A percentile compares a stretch with the other conserved stretches of the same genome.
phyloP scores from a whole-genome alignment of 495 filamentous ascomycete genomes.

The Jackrogersella multiformis region DNA sequence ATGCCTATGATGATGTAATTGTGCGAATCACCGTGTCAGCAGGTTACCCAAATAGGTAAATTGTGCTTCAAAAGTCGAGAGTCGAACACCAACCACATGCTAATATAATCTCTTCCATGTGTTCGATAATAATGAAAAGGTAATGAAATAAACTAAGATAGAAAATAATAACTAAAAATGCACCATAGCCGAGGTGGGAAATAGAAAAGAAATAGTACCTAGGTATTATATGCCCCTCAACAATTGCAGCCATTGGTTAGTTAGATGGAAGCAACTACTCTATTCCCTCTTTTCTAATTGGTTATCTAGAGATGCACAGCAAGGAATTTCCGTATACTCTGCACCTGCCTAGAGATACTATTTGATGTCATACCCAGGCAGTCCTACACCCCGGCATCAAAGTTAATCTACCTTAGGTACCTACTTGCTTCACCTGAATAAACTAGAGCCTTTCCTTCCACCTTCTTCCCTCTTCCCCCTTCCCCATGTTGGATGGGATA shows the following conservation, averaged over 20 bases:
- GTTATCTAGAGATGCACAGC: constrained; percentile 14
- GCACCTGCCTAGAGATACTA: too few relatives aligned
- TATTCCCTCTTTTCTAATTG: constrained; percentile 31
- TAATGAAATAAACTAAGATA: not conserved
- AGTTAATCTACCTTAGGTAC: too few relatives aligned
- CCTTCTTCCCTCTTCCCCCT: not conserved
- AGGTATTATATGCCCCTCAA: constrained; percentile 10
- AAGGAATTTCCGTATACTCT: constrained; percentile 12
- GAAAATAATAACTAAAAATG: not conserved
- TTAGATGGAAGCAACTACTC: constrained; percentile 15
- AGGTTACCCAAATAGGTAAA: constrained; percentile 25
- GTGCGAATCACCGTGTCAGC: constrained; percentile 21
- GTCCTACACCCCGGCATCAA: too few relatives aligned
- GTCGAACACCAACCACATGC: constrained; percentile 2
- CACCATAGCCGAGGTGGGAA: not conserved
- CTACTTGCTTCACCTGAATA: constrained; percentile 4
- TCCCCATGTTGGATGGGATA: not conserved
- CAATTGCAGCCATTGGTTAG: constrained; percentile 5
- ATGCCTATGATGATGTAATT: constrained; percentile 33
- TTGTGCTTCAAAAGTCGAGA: constrained; percentile 10
- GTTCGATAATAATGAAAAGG: not conserved
- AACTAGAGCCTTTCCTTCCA: not conserved
- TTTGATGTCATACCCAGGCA: too few relatives aligned
- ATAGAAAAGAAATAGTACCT: not conserved
- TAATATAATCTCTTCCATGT: constrained; percentile 5